Evolutionary conservation across 768 basidiomycete species (phyloP), one percentile per base, ranked within the genome.

Genomic region (Lactarius psammicola): DNA sequence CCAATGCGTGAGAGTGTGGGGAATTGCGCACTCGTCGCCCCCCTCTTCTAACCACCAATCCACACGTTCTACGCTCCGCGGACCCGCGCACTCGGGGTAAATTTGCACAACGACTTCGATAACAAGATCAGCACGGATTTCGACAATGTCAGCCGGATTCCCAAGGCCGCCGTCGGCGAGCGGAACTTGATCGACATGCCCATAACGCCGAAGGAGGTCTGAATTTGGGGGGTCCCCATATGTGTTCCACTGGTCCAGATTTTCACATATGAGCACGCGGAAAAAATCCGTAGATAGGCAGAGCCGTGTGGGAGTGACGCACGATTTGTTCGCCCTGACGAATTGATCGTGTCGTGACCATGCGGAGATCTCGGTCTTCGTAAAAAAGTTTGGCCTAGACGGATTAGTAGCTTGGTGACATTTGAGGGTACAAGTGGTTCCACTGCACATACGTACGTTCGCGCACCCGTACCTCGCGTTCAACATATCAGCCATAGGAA

Each of bases 31-130:
- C 94, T 97, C 95, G 69, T 96, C 94, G 23, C 89, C 89, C 3
- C 89, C 91, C 72, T 88, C 84, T 68, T 97, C 94, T 15, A 98
- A 78, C 92, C 95, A 95, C 87, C 92, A 97, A 66, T 98, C 92
- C 10, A 97, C 88, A 44, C 93, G 83, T 70, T 86, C 85, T 17
- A 73, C 66, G 10, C 69, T 70, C n/a, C 69, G 55, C 38, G 67
- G 60, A 40, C 60, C 59, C 44, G 73, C 62, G 6, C 62, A 33
- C 46, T 67, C 69, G 5, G 34, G 44, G 8, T 30, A 34, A 40
- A 33, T 67, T 60, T 53, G 61, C n/a, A 70, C 60, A 49, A 83
- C 73, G 30, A 76, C 76, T 10, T 79, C 73, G 28, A 92, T 81
- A 13, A 87, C 78, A 54, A 90, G 72, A 76, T 92, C 89, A 23